Base-by-base conservation (phyloP, 2,329 filamentous ascomycete species). In the Chaetothyriales sp. region DNA sequence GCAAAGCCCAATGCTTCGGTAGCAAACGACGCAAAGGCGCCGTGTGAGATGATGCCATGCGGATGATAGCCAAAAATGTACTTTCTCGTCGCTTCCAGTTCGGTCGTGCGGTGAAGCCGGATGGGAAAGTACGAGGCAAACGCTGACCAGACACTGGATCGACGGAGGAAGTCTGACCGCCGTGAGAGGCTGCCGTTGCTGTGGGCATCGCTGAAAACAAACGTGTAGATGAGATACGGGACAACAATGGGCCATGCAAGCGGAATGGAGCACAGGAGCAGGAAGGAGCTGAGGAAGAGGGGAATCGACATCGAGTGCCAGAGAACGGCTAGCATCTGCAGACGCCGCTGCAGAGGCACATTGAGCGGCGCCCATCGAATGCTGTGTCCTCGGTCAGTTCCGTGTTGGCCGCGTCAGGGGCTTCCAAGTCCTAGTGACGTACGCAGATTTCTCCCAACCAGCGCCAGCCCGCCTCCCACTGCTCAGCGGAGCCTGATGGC, bases 1-100 rank as follows among this genome's bases (percentile, higher is more conserved):
- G 80, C 77, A 67, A 95, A 97, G 0, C 88, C 88, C 0, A 95
- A 76, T 0, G 88, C 88, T 61, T 95, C 89, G 0, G 90, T 97
- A 3, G 77, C 86, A 64, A 97, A 97, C 4, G 89, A 86, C 4
- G 82, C 86, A 71, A 90, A 95, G 0, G 89, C 90, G n/a, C 90
- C 92, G 62, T 95, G 88, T 4, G 86, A 92, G 63, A 98, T 95
- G 67, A 98, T 97, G 20, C 92, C 90, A 65, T 98, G 92, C 0
- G 92, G 92, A 63, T 97, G 92, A 67, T 97, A 97, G 45, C 90
- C 90, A 62, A 98, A 89, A 57, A 98, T 89, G 70, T 97, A 98
- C 69, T 94, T 95, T 56, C 89, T 77, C 1, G 84, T 88, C 0
- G 88, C 78, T 19, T 85, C 78, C 5, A 98, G 78, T 52, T 83